Evolutionary conservation across 257 asterid genomes (phyloP), one percentile per base, ranked within the genome.

Genomic region (Solanum chiquidenum): DNA sequence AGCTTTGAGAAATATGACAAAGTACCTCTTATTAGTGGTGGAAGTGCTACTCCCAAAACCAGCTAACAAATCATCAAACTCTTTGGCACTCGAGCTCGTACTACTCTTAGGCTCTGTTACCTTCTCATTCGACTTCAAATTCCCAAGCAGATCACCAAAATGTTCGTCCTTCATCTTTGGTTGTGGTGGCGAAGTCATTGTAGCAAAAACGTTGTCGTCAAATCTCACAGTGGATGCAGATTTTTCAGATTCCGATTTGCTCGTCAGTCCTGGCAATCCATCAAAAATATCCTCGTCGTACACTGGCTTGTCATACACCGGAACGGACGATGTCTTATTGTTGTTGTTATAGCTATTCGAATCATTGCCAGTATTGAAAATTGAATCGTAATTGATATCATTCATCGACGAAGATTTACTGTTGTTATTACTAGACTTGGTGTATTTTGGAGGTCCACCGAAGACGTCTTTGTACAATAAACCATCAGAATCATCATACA

Each of bases 271-370:
- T 4, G 99, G 98, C 91, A 97, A 89, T 58, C 99, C 99, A 83
- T 94, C 95, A 76, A 97, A 97, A 69, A 97, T 94, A 91, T 97
- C 99, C 44, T 97, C 99, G 20, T 97, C 99, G 27, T 97, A 97
- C 64, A 96, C 95, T 37, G 99, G 99, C 90, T 94, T 96, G 91
- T 97, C 99, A 82, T 95, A 97, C 90, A 95, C 99, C 13, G 98
- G 99, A 74, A 86, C 66, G 31, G 98, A 86, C 3, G 98, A 89
- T 18, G 91, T 49, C 16, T 86, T 90, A 83, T 72, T 91, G 76
- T 86, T 91, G 76, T 86, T 89, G 74, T 60, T 93, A 75, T 88
- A 92, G 87, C 91, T 92, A 62, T 93, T 92, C 4, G 92, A 91
- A 85, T 79, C 52, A 13, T 33, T 72, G 79, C 79, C 14, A 12